Conservation (phyloP, 2,329 filamentous ascomycete genomes). For the Biscogniauxia sp. region DNA sequence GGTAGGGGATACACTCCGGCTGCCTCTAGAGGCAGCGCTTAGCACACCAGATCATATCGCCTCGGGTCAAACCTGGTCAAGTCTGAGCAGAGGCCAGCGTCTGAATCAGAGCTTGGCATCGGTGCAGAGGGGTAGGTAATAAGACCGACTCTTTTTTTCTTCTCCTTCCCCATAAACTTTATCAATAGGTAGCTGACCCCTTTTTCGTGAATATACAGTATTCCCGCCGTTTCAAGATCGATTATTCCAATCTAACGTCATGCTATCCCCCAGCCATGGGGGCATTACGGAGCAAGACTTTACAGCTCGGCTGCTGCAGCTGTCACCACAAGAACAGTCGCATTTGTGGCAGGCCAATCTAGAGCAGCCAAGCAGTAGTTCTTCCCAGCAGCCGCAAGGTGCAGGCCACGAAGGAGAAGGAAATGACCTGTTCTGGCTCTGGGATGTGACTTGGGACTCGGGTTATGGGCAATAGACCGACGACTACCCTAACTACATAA, state of each 20-base stretch:
- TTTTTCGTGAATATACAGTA: not conserved
- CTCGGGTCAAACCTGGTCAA: not conserved
- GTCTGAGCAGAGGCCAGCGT: not conserved
- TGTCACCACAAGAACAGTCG: not conserved
- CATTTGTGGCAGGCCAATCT: not conserved
- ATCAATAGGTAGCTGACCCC: not conserved
- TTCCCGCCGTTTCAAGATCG: not conserved
- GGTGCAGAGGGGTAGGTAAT: not conserved
- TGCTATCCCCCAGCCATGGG: not conserved
- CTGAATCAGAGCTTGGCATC: not conserved
- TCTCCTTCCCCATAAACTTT: not conserved
- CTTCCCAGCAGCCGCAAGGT: not conserved
- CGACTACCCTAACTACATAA: no score
- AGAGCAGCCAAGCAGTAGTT: not conserved
- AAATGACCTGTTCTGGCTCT: not conserved
- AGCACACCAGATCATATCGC: not conserved
- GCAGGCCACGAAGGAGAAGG: not conserved
- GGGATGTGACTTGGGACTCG: not conserved
- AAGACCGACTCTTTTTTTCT: not conserved
- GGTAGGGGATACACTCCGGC: not conserved
- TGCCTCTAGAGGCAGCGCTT: not conserved
- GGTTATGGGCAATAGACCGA: not conserved
- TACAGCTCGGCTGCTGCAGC: not conserved
- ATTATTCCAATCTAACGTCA: not conserved
- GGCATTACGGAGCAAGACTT: not conserved